Base-by-base conservation (phyloP, 2,329 filamentous ascomycete genomes). In the Nothopassalora personata region DNA sequence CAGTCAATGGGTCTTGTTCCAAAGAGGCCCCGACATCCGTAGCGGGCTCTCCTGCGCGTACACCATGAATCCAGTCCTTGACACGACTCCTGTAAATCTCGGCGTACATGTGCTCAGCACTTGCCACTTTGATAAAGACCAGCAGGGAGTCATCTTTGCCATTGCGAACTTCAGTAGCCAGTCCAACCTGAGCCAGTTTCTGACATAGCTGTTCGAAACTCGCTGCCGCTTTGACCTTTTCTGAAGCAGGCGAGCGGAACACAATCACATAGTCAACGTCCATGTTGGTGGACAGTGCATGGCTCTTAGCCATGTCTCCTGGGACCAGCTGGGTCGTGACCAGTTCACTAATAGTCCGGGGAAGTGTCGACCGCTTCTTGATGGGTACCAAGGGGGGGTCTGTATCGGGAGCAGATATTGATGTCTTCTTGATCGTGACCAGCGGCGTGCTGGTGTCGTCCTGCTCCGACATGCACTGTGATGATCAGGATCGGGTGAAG, bases 1-100 rank as follows among this genome's bases (percentile, higher is more conserved):
- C 90, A 43, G 87, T 90, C 58, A 97, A 81, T 1, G 91, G 89
- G 66, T 96, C 88, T 15, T 83, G 78, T 59, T 86, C 79, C 54
- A 95, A 83, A 13, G 86, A 83, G 60, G 84, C 80, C 51, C 82
- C 77, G 18, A 90, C 84, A 65, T 95, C 86, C 70, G 86, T 87
- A 57, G 86, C 83, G 0, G 93, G 93, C 36, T 91, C 86, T 19
- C 85, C 83, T 53, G 89, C 83, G 63, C 91, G 87, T 56, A 97
- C 88, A 54, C 92, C 91, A 72, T 94, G 88, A 34, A 97, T 84
- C 91, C 92, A 99, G 76, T 97, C 94, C 71, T 91, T 89, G 18
- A 97, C 86, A 64, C 94, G 89, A 59, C 23, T 68, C 64, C 91
- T 85, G 74, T 96, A 95, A 53, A 96, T 83, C 69, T 96, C 90